Evolutionary conservation across 2,329 filamentous ascomycete species (phyloP).

Genomic region (Lachnellula suecica): DNA sequence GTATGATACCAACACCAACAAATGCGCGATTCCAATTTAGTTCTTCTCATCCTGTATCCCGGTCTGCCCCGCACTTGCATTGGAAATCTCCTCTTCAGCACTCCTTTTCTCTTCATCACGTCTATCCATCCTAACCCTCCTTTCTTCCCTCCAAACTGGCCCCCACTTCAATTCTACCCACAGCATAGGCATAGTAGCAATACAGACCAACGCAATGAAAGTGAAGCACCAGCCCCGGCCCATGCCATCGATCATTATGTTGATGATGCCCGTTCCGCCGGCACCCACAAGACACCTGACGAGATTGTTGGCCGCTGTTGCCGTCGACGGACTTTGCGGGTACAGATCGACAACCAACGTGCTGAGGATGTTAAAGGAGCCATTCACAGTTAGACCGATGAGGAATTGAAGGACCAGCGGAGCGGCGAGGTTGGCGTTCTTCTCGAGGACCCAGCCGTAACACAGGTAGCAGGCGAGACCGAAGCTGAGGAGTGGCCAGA

Average conservation of each 20-base stretch:
- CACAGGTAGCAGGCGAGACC: conserved; percentile 52
- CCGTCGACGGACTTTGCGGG: conserved; percentile 58
- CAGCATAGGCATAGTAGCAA: conserved; percentile 47
- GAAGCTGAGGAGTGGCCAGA: conserved; percentile 53
- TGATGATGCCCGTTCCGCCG: conserved; percentile 56
- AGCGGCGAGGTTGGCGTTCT: conserved; percentile 49
- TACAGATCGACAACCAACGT: conserved; percentile 64
- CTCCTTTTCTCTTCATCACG: conserved; percentile 31
- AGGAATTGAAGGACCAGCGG: conserved; percentile 57
- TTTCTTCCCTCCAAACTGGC: conserved; percentile 50
- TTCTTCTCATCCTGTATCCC: background rate
- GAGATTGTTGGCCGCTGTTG: conserved; percentile 64
- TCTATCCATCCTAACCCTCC: conserved; percentile 40
- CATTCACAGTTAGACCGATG: conserved; percentile 57
- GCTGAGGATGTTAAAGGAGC: conserved; percentile 62
- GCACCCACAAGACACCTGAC: conserved; percentile 62
- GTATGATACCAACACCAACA: too few species aligned
- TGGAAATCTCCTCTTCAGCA: conserved; percentile 2
- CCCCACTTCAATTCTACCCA: conserved; percentile 49
- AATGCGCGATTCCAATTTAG: background rate
- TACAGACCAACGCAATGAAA: conserved; percentile 52
- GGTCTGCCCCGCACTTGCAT: background rate
- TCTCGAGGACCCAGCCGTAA: conserved; percentile 58
- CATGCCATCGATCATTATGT: conserved; percentile 55
- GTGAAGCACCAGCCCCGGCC: conserved; percentile 64